A percentile compares a stretch with the other conserved stretches of the same genome.
Evolutionary conservation across 2,329 filamentous ascomycete genomes (phyloP).

Genomic region (Neurospora sp.): DNA sequence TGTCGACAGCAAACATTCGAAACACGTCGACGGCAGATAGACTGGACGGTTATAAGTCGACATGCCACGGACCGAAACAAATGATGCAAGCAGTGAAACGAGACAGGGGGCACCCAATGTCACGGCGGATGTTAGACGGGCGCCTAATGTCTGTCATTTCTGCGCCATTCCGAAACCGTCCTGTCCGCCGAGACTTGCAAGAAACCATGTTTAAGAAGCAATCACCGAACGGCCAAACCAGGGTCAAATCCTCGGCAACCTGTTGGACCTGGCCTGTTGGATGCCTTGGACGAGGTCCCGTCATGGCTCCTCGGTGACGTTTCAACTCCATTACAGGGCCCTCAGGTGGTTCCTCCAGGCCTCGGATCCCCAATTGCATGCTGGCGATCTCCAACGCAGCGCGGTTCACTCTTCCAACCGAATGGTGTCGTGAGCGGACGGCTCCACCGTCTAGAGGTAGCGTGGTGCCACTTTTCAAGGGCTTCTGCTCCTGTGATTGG

Average conservation of each 20-base stretch:
- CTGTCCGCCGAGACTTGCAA: not conserved
- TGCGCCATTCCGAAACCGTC: not conserved
- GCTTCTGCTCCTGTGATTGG: not conserved
- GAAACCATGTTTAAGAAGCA: not conserved
- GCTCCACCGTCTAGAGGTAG: not conserved
- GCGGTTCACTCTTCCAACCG: not conserved
- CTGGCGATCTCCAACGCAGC: not conserved
- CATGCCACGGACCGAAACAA: not conserved
- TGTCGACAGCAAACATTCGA: not conserved
- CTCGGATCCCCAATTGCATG: not conserved
- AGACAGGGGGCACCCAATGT: not conserved
- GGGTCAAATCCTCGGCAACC: no score
- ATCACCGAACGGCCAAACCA: not conserved
- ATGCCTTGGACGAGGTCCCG: not conserved
- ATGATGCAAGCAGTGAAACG: not conserved
- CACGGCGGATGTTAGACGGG: not conserved
- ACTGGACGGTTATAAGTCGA: not conserved
- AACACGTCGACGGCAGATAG: not conserved
- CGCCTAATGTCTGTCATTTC: not conserved
- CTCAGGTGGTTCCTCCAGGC: not conserved
- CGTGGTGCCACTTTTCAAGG: not conserved
- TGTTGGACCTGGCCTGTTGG: not conserved
- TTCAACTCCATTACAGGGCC: not conserved
- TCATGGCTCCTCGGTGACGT: not conserved
- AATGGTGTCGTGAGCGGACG: not conserved